These are phyloP conservation scores for Coemansia interrupta DNA, from an alignment of 192 early-diverging fungal genomes.

Conservation along the genomic window DNA sequence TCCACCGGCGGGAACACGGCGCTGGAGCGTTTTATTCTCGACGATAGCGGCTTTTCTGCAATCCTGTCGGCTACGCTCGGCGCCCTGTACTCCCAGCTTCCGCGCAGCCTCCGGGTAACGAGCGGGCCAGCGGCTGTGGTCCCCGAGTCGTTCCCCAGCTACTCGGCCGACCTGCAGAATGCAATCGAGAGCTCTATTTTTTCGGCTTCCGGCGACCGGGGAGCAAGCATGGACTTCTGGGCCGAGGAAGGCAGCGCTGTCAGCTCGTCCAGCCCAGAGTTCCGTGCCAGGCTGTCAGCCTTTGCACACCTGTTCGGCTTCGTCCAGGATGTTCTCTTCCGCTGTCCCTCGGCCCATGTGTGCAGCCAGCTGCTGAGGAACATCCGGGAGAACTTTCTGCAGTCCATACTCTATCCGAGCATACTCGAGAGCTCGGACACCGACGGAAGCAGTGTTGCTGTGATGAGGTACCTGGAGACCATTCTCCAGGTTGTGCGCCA, in stretches of 20 bases:
- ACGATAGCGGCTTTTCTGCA: constrained; percentile 76
- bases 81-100: constrained; percentile 86
- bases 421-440: constrained; percentile 84
- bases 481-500: constrained; percentile 74
- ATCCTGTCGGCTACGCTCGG: constrained; percentile 81
- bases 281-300: constrained; percentile 38
- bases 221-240: constrained; percentile 65
- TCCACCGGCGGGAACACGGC: constrained; percentile 54
- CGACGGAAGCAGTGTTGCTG: constrained; percentile 84
- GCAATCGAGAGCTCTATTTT: constrained; percentile 57
- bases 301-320: constrained; percentile 36
- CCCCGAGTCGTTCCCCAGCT: constrained; percentile 49
- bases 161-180: constrained; percentile 45
- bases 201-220: constrained; percentile 65
- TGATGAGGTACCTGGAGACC: constrained; percentile 83
- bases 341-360: constrained; percentile 39
- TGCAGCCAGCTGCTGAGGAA: constrained; percentile 58
- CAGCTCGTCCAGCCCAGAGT: constrained; percentile 57
- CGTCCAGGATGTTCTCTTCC: constrained; percentile 43
- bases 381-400: constrained; percentile 75
- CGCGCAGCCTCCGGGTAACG: constrained; percentile 65
- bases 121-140: constrained; percentile 34
- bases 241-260: constrained; percentile 66
- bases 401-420: constrained; percentile 81
- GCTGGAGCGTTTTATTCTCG: constrained; percentile 75